phyloP scores from a whole-genome alignment of 2,329 filamentous ascomycete genomes.

The Talaromyces sp. region DNA sequence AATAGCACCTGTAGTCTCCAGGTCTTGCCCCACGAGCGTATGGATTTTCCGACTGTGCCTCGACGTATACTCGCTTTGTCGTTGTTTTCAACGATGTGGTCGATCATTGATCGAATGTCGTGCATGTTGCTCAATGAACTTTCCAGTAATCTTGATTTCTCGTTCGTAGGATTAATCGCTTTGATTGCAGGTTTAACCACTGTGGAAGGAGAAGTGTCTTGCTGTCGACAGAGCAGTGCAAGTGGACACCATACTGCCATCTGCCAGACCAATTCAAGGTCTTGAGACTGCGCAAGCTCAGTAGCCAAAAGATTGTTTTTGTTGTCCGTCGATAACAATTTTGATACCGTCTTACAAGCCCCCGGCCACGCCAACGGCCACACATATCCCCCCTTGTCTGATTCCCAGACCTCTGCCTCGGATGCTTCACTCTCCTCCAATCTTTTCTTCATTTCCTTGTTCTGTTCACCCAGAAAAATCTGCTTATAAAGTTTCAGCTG shows the following conservation, averaged over 20 bases:
- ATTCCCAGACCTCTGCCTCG: neutral
- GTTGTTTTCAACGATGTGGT: neutral
- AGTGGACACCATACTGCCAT: conserved; percentile 5
- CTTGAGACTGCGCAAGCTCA: neutral
- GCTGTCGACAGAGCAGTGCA: neutral
- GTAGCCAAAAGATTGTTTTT: neutral
- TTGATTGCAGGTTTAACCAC: conserved; percentile 1
- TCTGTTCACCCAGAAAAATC: conserved; percentile 1
- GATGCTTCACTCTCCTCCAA: neutral
- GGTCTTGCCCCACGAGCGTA: conserved; percentile 6
- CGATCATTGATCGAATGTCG: neutral
- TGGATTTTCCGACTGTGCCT: conserved; percentile 1
- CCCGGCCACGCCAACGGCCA: conserved; percentile 2
- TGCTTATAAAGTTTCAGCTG: neutral
- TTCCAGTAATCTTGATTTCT: neutral
- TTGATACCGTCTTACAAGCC: neutral
- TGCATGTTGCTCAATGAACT: neutral
- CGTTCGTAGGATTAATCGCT: neutral
- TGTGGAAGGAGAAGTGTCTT: neutral
- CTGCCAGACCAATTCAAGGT: neutral
- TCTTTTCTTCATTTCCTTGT: neutral
- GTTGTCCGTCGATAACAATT: neutral
- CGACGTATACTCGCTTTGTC: neutral
- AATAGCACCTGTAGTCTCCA: conserved; percentile 8
- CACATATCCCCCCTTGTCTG: neutral